Conservation (phyloP, 1,284 basidiomycete genomes). For the Malassezia equina region DNA sequence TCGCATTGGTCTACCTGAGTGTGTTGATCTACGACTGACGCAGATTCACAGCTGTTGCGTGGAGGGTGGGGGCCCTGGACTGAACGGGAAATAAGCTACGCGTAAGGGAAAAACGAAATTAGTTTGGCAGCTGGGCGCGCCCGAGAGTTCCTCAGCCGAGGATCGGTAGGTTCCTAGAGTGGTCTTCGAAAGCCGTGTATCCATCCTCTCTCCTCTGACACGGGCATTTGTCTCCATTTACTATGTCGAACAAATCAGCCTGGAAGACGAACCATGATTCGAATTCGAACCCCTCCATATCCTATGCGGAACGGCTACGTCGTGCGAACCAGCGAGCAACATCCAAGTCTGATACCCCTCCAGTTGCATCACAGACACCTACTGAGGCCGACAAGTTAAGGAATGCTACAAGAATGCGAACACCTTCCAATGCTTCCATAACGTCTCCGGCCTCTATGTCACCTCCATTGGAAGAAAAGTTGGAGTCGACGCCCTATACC, state of each 20-base stretch:
- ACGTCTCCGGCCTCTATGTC: background rate
- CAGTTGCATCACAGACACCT: background rate
- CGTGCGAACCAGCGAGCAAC: background rate
- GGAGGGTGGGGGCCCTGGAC: background rate
- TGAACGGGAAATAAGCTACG: background rate
- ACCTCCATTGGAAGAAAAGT: background rate
- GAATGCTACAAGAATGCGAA: background rate
- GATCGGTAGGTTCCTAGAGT: background rate
- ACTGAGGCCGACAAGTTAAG: background rate
- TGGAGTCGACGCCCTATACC: background rate
- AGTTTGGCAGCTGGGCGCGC: background rate
- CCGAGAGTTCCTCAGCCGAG: background rate
- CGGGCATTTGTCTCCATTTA: background rate
- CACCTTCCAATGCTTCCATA: background rate
- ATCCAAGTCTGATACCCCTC: background rate
- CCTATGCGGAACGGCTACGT: constrained; percentile 15
- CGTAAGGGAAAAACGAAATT: background rate
- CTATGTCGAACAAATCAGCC: background rate
- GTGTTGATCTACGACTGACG: too few relatives aligned
- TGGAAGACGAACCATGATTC: constrained; percentile 11
- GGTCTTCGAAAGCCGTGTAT: background rate
- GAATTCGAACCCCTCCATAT: background rate
- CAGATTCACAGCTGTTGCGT: constrained; percentile 1
- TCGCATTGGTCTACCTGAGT: constrained; percentile 15
- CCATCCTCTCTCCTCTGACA: background rate